Base-by-base conservation (phyloP, 2,329 filamentous ascomycete species). In the Calonectria ilicicola region DNA sequence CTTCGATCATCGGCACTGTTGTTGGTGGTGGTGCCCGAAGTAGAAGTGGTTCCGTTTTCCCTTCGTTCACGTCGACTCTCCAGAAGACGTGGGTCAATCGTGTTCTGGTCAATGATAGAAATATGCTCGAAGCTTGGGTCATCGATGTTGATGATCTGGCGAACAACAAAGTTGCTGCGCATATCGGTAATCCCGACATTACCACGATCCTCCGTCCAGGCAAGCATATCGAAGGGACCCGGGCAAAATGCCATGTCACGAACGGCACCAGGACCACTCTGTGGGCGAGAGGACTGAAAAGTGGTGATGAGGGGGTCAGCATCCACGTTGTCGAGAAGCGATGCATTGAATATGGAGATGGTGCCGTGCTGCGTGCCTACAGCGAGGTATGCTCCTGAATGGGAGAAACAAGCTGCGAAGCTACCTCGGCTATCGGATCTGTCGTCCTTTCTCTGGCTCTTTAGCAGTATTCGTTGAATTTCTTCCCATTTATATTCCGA, bases 161-260 rank as follows among this genome's bases (percentile, higher is more conserved):
- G 91, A 65, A 91, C 88, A 58, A 89, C 86, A 74, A 95, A 92
- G 26, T 92, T 90, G 76, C 87, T 90, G 35, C 94, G 89, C 63
- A 94, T 85, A 82, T 97, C 94, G 6, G 93, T 93, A 46, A 96
- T 87, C 44, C 93, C 94, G 19, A 96, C 87, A 69, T 92, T 89
- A 4, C 93, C 94, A 74, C 94, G 93, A 79, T 98, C 94, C 83
- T 99, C 97, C 10, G 95, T 94, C 96, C 97, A 98, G 8, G 97
- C 94, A 47, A 99, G 86, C 21, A 99, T 90, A 81, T 98, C 96
- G 87, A 93, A 96, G 0, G 96, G 95, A 1, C 94, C 94, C 0
- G 96, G 96, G 5, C 94, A 95, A 81, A 99, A 99, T 1, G 93
- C 90, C 94, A 98, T 97, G 73, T 95, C 95, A 74, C 97, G 91